A percentile compares a stretch with the other conserved stretches of the same genome.
Conservation (phyloP, 495 filamentous ascomycete genomes). For the Hypoxylon subgilvum region DNA sequence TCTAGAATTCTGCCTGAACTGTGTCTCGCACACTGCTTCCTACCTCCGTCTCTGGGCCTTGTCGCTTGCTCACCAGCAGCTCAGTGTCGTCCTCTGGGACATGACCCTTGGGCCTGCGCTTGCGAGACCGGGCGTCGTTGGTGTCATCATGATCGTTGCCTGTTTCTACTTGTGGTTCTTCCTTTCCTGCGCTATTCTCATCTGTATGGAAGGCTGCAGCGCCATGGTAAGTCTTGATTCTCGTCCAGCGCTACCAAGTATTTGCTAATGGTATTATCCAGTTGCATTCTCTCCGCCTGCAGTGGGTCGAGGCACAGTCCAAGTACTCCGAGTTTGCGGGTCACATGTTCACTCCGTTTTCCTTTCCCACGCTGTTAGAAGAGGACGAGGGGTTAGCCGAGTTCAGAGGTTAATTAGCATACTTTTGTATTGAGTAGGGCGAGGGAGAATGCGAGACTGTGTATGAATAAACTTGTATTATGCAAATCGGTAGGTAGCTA, state of each 20-base stretch:
- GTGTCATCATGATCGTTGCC: slow-evolving; percentile 78
- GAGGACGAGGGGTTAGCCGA: slow-evolving; percentile 69
- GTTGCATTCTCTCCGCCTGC: slow-evolving; percentile 90
- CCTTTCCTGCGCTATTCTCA: slow-evolving; percentile 77
- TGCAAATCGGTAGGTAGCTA: slow-evolving; percentile 35
- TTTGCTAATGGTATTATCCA: slow-evolving; percentile 16
- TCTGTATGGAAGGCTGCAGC: slow-evolving; percentile 60
- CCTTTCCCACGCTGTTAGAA: slow-evolving; percentile 84
- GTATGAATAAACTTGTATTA: slow-evolving; percentile 39
- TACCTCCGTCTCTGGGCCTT: slow-evolving; percentile 98
- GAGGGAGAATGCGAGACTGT: slow-evolving; percentile 4
- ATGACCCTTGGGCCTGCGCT: slow-evolving; percentile 91
- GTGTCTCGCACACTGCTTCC: slow-evolving; percentile 97
- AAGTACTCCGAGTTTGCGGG: slow-evolving; percentile 98
- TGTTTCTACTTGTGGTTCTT: slow-evolving; percentile 88
- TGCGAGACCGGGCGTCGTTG: slow-evolving; percentile 64
- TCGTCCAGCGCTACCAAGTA: too few relatives aligned
- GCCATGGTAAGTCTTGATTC: slow-evolving; percentile 53
- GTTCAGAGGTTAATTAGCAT: slow-evolving; percentile 47
- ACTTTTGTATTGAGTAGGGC: background rate
- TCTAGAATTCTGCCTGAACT: slow-evolving; percentile 96
- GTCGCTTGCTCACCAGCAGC: slow-evolving; percentile 96
- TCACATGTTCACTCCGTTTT: slow-evolving; percentile 89
- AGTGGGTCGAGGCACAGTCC: slow-evolving; percentile 99
- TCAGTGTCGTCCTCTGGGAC: slow-evolving; percentile 91